Conservation (phyloP, 257 asterid species). For the Euphrasia confusa region DNA sequence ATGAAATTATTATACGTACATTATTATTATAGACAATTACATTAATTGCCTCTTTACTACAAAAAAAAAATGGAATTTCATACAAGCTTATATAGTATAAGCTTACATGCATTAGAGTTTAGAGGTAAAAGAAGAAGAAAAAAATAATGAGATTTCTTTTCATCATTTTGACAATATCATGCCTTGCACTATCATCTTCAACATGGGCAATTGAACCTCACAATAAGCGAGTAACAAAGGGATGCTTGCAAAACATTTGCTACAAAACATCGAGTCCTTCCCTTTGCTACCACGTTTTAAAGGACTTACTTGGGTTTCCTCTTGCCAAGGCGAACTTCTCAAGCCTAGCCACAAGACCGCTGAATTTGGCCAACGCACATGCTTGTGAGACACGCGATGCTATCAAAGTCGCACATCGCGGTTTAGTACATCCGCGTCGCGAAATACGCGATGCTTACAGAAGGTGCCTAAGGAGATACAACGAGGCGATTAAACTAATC, state of each 20-base stretch:
- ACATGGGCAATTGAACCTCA: not conserved
- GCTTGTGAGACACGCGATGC: not conserved
- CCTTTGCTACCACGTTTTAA: conserved; percentile 14
- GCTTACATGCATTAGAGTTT: no score
- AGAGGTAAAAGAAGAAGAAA: no score
- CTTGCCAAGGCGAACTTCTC: not conserved
- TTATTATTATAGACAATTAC: not conserved
- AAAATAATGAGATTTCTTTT: not conserved
- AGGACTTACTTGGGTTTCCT: conserved; percentile 9
- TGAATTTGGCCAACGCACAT: not conserved
- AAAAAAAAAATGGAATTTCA: not conserved
- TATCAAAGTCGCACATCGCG: not conserved
- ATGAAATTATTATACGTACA: not conserved
- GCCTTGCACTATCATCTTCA: not conserved
- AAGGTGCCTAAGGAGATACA: conserved; percentile 4
- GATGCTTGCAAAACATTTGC: conserved; percentile 9
- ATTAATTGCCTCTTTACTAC: not conserved
- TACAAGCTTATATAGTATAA: not conserved
- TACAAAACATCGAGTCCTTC: conserved; percentile 1
- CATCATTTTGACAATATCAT: not conserved
- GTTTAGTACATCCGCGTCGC: not conserved
- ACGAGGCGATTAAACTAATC: not conserved
- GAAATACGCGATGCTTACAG: not conserved
- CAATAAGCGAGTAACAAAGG: conserved; percentile 16
- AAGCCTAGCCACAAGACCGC: conserved; percentile 16